Base-by-base conservation (phyloP, 768 basidiomycete species). In the Kwoniella sp. region DNA sequence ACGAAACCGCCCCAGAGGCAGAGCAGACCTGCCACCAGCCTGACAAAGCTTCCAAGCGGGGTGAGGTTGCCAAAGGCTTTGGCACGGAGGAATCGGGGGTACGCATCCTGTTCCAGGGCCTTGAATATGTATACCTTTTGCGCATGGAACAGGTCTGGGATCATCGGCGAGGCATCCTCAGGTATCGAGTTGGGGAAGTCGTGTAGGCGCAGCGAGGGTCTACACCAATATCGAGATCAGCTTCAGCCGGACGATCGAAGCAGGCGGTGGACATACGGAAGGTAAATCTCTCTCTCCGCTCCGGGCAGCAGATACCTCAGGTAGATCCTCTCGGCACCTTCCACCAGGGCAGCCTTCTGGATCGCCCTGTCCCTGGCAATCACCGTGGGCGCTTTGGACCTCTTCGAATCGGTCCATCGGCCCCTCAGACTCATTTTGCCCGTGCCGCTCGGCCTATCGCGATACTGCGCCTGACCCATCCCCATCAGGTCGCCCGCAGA, bases 1-100 rank as follows among this genome's bases (percentile, higher is more conserved):
- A 90, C 84, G 14, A 98, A 82, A n/a, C 84, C 92, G n/a, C 89
- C 84, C 93, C 95, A 98, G 11, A 98, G 82, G 36, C 83, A 79
- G 57, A 96, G 77, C 31, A 99, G 77, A 0, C 95, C 95, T 2
- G 82, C 76, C 50, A 91, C 82, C 51, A 99, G 83, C 51, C 93
- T 80, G 15, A 91, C 84, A 46, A 95, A 81, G 0, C 88, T 84
- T 19, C 87, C 87, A 60, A 95, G 80, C 15, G 92, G 90, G 2
- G 95, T 96, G 46, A 99, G 77, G 74, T 98, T 99, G 25, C 90
- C 89, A 69, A 96, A 98, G n/a, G 92, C 92, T 77, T 98, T 99
- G 2, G 89, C 85, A 53, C 95, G 81, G 41, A 99, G 78, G 80
- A 99, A 98, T 5, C 93, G 82, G 29, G 77, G 76, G 63, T 75